Base-by-base conservation (phyloP, 768 basidiomycete genomes). In the Russula brevipes region DNA sequence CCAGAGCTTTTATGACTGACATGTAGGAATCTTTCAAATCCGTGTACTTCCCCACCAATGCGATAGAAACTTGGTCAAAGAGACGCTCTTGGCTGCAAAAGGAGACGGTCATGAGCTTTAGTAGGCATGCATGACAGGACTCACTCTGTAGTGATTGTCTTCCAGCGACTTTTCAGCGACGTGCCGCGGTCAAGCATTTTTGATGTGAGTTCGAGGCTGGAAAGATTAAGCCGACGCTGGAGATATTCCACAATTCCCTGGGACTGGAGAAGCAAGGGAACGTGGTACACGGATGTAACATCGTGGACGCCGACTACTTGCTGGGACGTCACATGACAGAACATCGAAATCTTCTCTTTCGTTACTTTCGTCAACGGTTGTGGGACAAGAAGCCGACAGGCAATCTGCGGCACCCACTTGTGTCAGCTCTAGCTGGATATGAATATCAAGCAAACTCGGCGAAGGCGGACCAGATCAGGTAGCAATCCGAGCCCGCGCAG, bases 321-420 rank as follows among this genome's bases (percentile, higher is more conserved):
- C 69, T 91, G 87, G 3, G 87, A 79, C 3, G 85, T 78, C 69
- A 99, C 96, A 70, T 99, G 96, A 75, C 96, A 98, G 81, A 98
- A 98, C 95, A 98, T 98, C 65, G 93, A 94, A 46, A 99, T 96
- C 75, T 99, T 99, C 71, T 87, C 83, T 76, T 94, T 96, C 41
- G 95, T 96, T 0, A 89, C 82, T 16, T 83, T 80, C 58, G 88
- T 84, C n/a, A 99, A 80, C 0, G 90, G 87, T 65, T 89, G 82
- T 19, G 89, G 86, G 63, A 89, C 86, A 57, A 91, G 77, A 38
- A 94, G 77, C 45, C 96, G 87, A 74, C 96, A 98, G 0, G 96
- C 96, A 70, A 99, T 96, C 94, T 97, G 54, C 5, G 39, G 33
- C 24, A 33, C 5, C 16, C 47, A 44, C 51, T 36, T 35, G 39